Conservation (phyloP, 1,139 yeast genomes). For the Scheffersomyces stambukii region DNA sequence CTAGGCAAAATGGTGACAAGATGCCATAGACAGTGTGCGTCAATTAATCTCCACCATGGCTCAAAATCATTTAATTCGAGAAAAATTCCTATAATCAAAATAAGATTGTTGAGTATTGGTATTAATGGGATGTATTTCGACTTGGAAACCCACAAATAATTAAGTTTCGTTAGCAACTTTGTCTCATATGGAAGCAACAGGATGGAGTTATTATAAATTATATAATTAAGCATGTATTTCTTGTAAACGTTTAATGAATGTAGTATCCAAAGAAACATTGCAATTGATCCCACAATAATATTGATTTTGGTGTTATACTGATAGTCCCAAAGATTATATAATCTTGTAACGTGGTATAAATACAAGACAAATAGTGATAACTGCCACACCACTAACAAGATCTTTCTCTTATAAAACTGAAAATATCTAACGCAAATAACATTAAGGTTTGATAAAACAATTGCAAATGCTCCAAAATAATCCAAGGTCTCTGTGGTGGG, state of each 20-base stretch:
- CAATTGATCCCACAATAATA: conserved; percentile 26
- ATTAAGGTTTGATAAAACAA: conserved; percentile 35
- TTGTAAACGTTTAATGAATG: conserved; percentile 24
- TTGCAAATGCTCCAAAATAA: conserved; percentile 42
- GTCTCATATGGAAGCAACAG: conserved; percentile 40
- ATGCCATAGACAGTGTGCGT: conserved; percentile 46
- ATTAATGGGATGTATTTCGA: conserved; percentile 30
- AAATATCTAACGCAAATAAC: conserved; percentile 32
- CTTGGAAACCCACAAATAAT: conserved; percentile 21
- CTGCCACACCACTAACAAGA: conserved; percentile 10
- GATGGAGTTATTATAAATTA: conserved; percentile 32
- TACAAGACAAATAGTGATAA: conserved; percentile 15
- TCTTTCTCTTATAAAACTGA: conserved; percentile 17
- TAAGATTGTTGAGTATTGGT: conserved; percentile 33
- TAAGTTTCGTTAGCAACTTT: conserved; percentile 29
- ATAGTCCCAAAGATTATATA: conserved; percentile 37
- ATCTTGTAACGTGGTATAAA: conserved; percentile 25
- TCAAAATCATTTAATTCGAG: conserved; percentile 38
- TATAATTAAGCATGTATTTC: conserved; percentile 18
- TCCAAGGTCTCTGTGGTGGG: conserved; percentile 40
- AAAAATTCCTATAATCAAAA: conserved; percentile 32
- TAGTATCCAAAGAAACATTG: conserved; percentile 32
- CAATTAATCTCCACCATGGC: conserved; percentile 30
- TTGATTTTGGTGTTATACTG: conserved; percentile 34
- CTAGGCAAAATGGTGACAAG: conserved; percentile 41